Conservation (phyloP, 495 filamentous ascomycete species). For the Penicillium tannophilum region DNA sequence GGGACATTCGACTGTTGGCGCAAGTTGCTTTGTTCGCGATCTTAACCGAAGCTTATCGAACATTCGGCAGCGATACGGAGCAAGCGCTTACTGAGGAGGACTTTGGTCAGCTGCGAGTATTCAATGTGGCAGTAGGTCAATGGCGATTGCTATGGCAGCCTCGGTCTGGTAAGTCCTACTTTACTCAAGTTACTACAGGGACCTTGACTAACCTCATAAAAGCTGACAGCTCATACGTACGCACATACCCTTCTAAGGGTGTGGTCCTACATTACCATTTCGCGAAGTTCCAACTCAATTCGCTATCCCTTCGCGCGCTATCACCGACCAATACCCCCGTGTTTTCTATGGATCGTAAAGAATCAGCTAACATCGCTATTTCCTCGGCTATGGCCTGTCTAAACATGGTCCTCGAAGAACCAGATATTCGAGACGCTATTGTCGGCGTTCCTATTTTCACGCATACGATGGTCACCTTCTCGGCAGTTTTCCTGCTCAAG, state of each 20-base stretch:
- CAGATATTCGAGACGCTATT: constrained; percentile 59
- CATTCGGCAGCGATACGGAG: constrained; percentile 58
- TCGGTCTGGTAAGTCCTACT: constrained; percentile 45
- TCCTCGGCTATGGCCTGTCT: constrained; percentile 58
- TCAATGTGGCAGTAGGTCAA: constrained; percentile 57
- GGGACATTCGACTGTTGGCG: constrained; percentile 55
- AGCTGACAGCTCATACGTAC: constrained; percentile 55
- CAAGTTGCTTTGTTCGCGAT: constrained; percentile 62
- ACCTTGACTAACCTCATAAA: constrained; percentile 6
- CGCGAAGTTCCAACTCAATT: constrained; percentile 62
- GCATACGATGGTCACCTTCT: constrained; percentile 65
- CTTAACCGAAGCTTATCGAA: constrained; percentile 58
- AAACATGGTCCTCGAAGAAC: constrained; percentile 57
- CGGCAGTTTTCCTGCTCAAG: constrained; percentile 58
- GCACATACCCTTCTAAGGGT: constrained; percentile 60
- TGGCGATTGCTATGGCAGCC: constrained; percentile 61
- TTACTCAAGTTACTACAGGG: not conserved
- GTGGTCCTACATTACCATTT: constrained; percentile 64
- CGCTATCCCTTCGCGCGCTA: constrained; percentile 56
- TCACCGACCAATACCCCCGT: constrained; percentile 50
- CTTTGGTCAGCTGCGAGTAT: constrained; percentile 52
- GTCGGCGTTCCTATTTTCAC: constrained; percentile 61
- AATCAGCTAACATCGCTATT: constrained; percentile 58
- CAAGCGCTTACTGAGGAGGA: constrained; percentile 55
- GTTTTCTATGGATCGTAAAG: constrained; percentile 57